Evolutionary conservation across 768 basidiomycete genomes (phyloP).

Genomic region (Naganishia onofrii): DNA sequence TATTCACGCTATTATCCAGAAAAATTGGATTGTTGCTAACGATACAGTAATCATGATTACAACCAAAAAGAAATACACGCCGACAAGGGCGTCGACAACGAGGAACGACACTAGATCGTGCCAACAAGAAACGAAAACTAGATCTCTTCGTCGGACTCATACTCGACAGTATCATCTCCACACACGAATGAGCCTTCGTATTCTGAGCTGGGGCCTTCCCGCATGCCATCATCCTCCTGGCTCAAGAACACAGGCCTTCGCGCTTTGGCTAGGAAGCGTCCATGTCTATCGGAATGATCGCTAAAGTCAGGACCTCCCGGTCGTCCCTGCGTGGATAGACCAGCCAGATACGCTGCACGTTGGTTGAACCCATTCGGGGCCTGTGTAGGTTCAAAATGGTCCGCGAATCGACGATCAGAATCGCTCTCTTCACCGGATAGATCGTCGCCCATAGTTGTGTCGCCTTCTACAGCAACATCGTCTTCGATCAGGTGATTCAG

Average conservation of each 20-base stretch:
- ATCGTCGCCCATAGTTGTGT: conserved; percentile 34
- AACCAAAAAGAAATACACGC: background rate
- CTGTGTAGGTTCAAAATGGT: conserved; percentile 51
- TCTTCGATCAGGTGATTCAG: conserved; percentile 37
- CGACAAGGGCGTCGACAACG: no score
- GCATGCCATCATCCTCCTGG: conserved; percentile 23
- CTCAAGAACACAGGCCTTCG: conserved; percentile 42
- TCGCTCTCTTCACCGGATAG: conserved; percentile 35
- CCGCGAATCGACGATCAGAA: conserved; percentile 47
- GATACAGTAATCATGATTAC: background rate
- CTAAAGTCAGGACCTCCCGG: conserved; percentile 26
- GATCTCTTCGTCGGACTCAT: conserved; percentile 21
- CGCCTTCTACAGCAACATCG: conserved; percentile 43
- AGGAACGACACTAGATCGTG: background rate
- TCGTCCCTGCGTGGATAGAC: conserved; percentile 44
- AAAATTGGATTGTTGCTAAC: background rate
- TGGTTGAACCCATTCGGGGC: conserved; percentile 52
- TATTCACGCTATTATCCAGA: conserved; percentile 2
- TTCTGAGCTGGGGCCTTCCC: conserved; percentile 27
- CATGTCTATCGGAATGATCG: conserved; percentile 25
- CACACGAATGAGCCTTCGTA: conserved; percentile 31
- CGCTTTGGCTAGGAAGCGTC: conserved; percentile 44
- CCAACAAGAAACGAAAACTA: no score
- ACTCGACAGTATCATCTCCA: conserved; percentile 31
- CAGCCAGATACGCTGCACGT: conserved; percentile 45